These are phyloP conservation scores for Thermothielavioides terrestris DNA, from an alignment of 495 filamentous ascomycete genomes.

Conservation along the genomic window DNA sequence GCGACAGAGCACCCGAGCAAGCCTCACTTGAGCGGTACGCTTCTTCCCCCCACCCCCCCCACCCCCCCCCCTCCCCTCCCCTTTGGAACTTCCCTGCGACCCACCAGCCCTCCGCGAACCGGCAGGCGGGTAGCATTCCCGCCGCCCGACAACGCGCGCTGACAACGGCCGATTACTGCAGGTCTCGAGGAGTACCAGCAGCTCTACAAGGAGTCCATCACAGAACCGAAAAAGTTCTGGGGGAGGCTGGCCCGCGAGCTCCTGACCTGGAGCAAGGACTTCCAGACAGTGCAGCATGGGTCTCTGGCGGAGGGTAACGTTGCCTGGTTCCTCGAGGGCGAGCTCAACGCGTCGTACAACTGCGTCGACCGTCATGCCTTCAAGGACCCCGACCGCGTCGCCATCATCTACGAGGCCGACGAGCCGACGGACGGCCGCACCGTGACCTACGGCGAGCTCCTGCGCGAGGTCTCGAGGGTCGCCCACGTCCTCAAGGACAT, in stretches of 20 bases:
- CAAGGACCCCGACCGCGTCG: conserved; percentile 82
- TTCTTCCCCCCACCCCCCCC: background rate
- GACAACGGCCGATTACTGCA: conserved; percentile 18
- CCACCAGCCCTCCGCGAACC: background rate
- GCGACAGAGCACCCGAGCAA: conserved; percentile 49
- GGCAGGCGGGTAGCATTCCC: background rate
- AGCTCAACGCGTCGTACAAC: conserved; percentile 94
- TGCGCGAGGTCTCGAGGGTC: conserved; percentile 81
- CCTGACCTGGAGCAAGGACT: conserved; percentile 82
- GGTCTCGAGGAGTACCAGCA: conserved; percentile 78
- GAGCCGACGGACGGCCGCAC: conserved; percentile 79
- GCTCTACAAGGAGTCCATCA: conserved; percentile 94
- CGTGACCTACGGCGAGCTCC: conserved; percentile 88
- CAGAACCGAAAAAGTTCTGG: conserved; percentile 88
- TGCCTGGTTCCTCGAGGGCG: conserved; percentile 91
- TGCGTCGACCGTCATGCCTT: conserved; percentile 93
- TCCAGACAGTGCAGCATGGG: conserved; percentile 79
- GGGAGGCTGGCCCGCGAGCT: conserved; percentile 75
- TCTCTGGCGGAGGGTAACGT: conserved; percentile 73
- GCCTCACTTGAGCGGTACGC: conserved; percentile 46
- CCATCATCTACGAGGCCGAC: conserved; percentile 98
- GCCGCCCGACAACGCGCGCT: conserved; percentile 7
- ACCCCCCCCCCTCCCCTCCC: background rate
- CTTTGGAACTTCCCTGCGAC: background rate
- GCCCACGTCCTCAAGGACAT: conserved; percentile 83